Conservation (phyloP, 441 rosid genomes). For the Omphalea diandra region DNA sequence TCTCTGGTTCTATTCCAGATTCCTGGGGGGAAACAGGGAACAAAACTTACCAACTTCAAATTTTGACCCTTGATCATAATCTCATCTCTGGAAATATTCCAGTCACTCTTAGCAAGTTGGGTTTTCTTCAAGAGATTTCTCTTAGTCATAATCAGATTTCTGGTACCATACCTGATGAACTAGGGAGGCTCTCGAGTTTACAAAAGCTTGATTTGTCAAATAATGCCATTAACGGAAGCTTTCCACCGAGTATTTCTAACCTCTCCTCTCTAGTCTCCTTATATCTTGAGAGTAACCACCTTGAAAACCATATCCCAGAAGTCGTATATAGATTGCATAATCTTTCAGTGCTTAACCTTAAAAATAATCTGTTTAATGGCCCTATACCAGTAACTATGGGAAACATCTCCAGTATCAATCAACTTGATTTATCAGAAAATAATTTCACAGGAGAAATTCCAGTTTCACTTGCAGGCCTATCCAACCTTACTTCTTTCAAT, state of each 20-base stretch:
- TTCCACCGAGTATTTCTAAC: slow-evolving; percentile 40
- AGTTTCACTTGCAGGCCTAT: slow-evolving; percentile 46
- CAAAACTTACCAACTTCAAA: slow-evolving; percentile 33
- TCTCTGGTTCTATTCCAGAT: slow-evolving; percentile 67
- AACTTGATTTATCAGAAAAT: slow-evolving; percentile 61
- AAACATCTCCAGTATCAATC: slow-evolving; percentile 44
- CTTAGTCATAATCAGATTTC: slow-evolving; percentile 61
- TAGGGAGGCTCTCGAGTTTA: slow-evolving; percentile 49
- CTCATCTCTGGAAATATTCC: slow-evolving; percentile 52
- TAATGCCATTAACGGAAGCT: slow-evolving; percentile 47
- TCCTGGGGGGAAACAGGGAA: slow-evolving; percentile 43
- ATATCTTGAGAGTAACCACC: slow-evolving; percentile 49
- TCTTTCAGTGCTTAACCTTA: slow-evolving; percentile 60
- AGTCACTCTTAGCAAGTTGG: slow-evolving; percentile 40
- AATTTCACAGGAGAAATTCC: slow-evolving; percentile 66
- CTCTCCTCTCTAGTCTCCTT: slow-evolving; percentile 44
- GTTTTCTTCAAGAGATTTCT: slow-evolving; percentile 45
- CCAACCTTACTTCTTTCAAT: slow-evolving; percentile 53
- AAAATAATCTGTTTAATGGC: slow-evolving; percentile 50
- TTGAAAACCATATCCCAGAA: slow-evolving; percentile 50
- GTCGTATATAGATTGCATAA: slow-evolving; percentile 46
- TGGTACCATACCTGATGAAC: slow-evolving; percentile 54
- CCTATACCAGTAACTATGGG: slow-evolving; percentile 55
- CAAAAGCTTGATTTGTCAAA: slow-evolving; percentile 63
- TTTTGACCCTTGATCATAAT: slow-evolving; percentile 48